Base-by-base conservation (phyloP, 169 alveolate genomes). In the Plasmodium ovale region DNA sequence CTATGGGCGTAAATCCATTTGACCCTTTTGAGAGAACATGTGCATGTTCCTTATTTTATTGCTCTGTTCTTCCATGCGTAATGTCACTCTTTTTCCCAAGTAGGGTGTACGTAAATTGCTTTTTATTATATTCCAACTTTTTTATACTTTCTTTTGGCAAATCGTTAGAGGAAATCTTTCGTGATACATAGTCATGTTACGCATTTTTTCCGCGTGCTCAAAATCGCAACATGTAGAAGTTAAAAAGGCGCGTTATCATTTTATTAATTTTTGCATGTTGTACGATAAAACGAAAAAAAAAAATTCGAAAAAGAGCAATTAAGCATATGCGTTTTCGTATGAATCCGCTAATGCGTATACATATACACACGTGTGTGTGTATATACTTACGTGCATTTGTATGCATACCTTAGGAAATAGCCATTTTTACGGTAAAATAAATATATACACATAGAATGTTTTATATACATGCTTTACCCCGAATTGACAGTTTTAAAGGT, bases 321-420 rank as follows among this genome's bases (percentile, higher is more conserved):
- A 39, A 39, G 51, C n/a, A n/a, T n/a, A n/a, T n/a, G n/a, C n/a
- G n/a, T n/a, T n/a, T n/a, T n/a, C n/a, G n/a, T n/a, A n/a, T n/a
- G n/a, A n/a, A n/a, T n/a, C n/a, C n/a, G n/a, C n/a, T n/a, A n/a
- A 47, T 68, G 77, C 49, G 21, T 3, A 14, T 21, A 31, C 39
- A 23, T 49, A 37, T 42, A 35, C 39, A 2, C 3, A 31, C 58
- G 35, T 42, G 49, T 37, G 56, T 42, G 35, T 68, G 27, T 51
- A 70, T 19, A 47, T 39, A 65, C 23, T 14, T 64, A n/a, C 29
- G 59, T 35, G n/a, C 59, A 37, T 65, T n/a, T 65, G 29, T 35
- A 65, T 64, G 21, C 21, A 7, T 27, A 21, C 29, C 21, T 68
- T 37, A 42, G 42, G 23, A 68, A 25, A 68, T 16, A 3, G 31